Percentiles rank a stretch among this genome's conserved stretches.
Evolutionary conservation across 768 basidiomycete species (phyloP).

Genomic region (Kwoniella dendrophila): DNA sequence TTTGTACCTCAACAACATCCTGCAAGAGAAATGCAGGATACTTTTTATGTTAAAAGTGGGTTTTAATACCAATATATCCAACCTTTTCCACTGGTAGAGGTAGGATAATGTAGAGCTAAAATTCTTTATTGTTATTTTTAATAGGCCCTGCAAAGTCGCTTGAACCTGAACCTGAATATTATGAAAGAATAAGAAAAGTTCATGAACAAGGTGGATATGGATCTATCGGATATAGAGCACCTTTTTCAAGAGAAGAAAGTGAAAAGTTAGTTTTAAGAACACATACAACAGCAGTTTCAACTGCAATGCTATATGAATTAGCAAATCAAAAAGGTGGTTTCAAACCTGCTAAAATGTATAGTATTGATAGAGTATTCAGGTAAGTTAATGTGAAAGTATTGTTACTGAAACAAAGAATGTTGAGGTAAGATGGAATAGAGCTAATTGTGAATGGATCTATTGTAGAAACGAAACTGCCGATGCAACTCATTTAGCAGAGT

Average conservation of each 20-base stretch:
- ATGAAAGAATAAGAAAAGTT: slow-evolving; percentile 66
- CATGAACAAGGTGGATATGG: slow-evolving; percentile 67
- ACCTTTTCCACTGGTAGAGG: neutral
- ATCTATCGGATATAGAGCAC: slow-evolving; percentile 90
- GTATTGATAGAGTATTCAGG: slow-evolving; percentile 93
- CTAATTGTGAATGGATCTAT: neutral
- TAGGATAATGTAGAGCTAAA: neutral
- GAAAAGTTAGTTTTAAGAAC: slow-evolving; percentile 89
- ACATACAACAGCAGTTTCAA: slow-evolving; percentile 93
- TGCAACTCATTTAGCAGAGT: slow-evolving; percentile 96
- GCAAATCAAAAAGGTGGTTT: slow-evolving; percentile 79
- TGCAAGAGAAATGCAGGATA: slow-evolving; percentile 95
- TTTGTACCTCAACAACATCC: slow-evolving; percentile 99
- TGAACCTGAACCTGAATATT: neutral
- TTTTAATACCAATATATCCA: slow-evolving; percentile 60
- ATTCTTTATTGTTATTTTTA: neutral
- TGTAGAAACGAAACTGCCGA: slow-evolving; percentile 92
- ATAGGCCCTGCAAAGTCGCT: neutral
- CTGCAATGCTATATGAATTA: slow-evolving; percentile 89
- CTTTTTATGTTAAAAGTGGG: slow-evolving; percentile 92
- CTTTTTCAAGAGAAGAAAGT: slow-evolving; percentile 91
- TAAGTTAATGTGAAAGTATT: slow-evolving; percentile 32
- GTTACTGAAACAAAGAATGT: no score
- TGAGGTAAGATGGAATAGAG: neutral
- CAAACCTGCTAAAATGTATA: slow-evolving; percentile 89